Base-by-base conservation (phyloP, 352 stramenopile genomes). In the Pythium scleroteichum region DNA sequence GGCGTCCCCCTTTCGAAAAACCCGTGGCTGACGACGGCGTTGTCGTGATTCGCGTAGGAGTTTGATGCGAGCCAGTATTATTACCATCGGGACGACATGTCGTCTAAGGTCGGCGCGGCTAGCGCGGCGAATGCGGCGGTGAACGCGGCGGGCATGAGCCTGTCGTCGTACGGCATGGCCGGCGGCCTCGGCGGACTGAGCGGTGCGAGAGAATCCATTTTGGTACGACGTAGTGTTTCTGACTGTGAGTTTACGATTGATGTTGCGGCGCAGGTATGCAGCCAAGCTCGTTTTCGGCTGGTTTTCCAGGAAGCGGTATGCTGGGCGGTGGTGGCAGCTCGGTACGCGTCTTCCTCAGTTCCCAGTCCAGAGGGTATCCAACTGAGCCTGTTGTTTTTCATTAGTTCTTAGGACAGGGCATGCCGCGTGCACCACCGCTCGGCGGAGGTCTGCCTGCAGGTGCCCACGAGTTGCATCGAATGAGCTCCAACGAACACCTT, bases 51-150 rank as follows among this genome's bases (percentile, higher is more conserved):
- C 49, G 13, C 8, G 16, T 53, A 94, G 68, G 83, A 92, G 51
- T 94, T 94, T 66, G 85, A 94, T 75, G 85, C 85, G 47, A 92
- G 82, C 61, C 85, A 92, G 57, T 94, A 94, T 62, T 94, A 94
- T 61, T 94, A 94, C 72, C 78, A 94, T 39, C 85, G 85, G 10
- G 81, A 92, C 63, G 85, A 94, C 14, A 79, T 89, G 23, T 64
- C 71, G 4, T 66, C 49, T 52, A 87, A 39, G 42, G 39, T 0
- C 50, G 60, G 66, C 33, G 48, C 47, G 12, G 64, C 44, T 6
- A 70, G 51, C 39, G 72, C 57, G 23, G 72, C 64, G 4, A 71
- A 62, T 23, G 62, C 57, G 22, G 65, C 62, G 7, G 52, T 60
- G 59, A 10, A 68, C 71, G 33, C 47, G 26, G 53, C 53, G 17